A percentile compares a stretch with the other conserved stretches of the same genome.
Evolutionary conservation across 225 moss, liverwort and hornwort genomes (phyloP).

Genomic region (Bryum argenteum): DNA sequence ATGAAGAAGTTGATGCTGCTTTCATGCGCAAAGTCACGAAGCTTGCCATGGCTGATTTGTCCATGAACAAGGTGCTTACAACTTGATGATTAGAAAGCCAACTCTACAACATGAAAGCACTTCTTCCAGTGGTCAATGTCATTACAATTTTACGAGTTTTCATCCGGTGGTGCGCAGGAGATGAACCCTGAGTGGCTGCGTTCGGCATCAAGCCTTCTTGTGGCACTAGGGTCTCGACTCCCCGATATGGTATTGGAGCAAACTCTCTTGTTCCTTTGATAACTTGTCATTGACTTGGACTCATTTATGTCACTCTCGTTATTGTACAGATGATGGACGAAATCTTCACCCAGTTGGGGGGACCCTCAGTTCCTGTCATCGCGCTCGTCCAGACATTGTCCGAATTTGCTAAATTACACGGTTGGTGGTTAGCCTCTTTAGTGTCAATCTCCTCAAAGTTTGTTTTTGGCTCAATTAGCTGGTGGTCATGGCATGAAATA

Average conservation of each 20-base stretch:
- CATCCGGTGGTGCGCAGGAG: slow-evolving; percentile 63
- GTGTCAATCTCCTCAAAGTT: slow-evolving; percentile 2
- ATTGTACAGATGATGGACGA: slow-evolving; percentile 97
- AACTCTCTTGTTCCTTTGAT: slow-evolving; percentile 22
- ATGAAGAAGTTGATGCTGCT: slow-evolving; percentile 79
- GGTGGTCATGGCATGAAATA: slow-evolving; percentile 5
- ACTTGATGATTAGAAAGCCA: slow-evolving; percentile 12
- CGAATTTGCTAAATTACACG: slow-evolving; percentile 83
- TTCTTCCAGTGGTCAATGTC: slow-evolving; percentile 5
- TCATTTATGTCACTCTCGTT: slow-evolving; percentile 15
- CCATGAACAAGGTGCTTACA: slow-evolving; percentile 76
- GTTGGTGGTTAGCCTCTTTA: slow-evolving; percentile 56
- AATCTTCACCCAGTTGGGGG: slow-evolving; percentile 83
- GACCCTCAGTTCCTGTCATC: slow-evolving; percentile 76
- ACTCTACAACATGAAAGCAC: slow-evolving; percentile 16
- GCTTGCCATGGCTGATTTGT: slow-evolving; percentile 89
- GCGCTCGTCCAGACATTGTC: slow-evolving; percentile 89
- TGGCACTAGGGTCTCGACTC: slow-evolving; percentile 90
- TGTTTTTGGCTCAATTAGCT: slow-evolving; percentile 15
- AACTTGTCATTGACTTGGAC: slow-evolving; percentile 7
- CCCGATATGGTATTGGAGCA: slow-evolving; percentile 79
- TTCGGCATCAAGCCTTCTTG: slow-evolving; percentile 90
- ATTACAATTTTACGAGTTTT: slow-evolving; percentile 25
- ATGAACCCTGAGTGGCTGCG: slow-evolving; percentile 86
- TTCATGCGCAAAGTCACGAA: slow-evolving; percentile 97